These are phyloP conservation scores for Hibiscus syriacus DNA, from an alignment of 345 rosid species.

Conservation along the genomic window DNA sequence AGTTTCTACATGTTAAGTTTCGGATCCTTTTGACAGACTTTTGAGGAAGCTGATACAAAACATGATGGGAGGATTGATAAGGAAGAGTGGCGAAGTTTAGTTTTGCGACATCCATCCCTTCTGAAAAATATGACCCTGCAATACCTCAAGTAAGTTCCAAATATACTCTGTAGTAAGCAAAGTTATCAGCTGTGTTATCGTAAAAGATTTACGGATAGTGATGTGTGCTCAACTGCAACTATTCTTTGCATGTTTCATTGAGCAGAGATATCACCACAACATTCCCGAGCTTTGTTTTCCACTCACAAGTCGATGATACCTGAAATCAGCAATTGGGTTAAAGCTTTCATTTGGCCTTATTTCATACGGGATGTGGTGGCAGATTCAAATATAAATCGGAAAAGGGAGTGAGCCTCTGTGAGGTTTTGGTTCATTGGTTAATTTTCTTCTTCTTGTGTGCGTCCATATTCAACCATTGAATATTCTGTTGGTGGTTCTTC, in stretches of 20 bases:
- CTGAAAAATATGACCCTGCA: too few relatives aligned
- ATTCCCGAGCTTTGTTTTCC: too few relatives aligned
- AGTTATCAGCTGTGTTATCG: too few relatives aligned
- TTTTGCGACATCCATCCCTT: too few relatives aligned
- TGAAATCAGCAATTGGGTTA: constrained; percentile 17
- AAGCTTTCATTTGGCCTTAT: constrained; percentile 10
- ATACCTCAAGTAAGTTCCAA: constrained; percentile 74
- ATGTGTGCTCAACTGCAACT: background rate
- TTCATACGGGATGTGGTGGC: constrained; percentile 16
- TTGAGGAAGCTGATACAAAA: constrained; percentile 95
- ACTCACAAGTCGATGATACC: too few relatives aligned
- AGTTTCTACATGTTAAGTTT: too few relatives aligned
- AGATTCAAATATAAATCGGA: constrained; percentile 1
- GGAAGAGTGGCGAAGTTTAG: constrained; percentile 96
- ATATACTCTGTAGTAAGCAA: too few relatives aligned
- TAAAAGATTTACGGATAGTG: background rate
- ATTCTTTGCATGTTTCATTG: constrained; percentile 1
- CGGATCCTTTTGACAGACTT: too few relatives aligned
- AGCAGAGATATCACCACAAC: constrained; percentile 93
- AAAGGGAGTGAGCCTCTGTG: constrained; percentile 8
- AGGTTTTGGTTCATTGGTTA: constrained; percentile 9
- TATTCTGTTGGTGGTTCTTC: background rate
- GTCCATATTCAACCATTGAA: background rate
- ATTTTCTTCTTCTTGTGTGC: background rate
- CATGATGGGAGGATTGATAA: constrained; percentile 95